Evolutionary conservation across 2,329 filamentous ascomycete species (phyloP).

Genomic region (Colletotrichum zoysiae): DNA sequence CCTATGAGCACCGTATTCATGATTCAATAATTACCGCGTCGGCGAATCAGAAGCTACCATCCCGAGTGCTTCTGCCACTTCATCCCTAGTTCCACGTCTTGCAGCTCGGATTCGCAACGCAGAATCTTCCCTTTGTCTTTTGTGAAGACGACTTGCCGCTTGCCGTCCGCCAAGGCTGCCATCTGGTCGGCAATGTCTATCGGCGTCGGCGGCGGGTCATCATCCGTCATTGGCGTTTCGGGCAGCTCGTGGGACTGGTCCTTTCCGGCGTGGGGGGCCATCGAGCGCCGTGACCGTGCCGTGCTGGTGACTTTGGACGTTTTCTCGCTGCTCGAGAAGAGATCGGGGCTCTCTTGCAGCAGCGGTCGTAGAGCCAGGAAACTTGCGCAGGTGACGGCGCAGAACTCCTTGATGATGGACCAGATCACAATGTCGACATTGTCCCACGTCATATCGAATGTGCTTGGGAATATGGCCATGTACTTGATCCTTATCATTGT

Average conservation of each 20-base stretch:
- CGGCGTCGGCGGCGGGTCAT: slow-evolving; percentile 22
- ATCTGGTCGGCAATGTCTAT: slow-evolving; percentile 38
- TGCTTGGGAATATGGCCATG: slow-evolving; percentile 39
- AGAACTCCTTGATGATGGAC: slow-evolving; percentile 49
- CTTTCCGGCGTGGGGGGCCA: slow-evolving; percentile 8
- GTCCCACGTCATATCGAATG: slow-evolving; percentile 47
- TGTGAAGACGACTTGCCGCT: slow-evolving; percentile 29
- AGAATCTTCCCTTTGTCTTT: neutral
- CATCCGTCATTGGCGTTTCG: neutral
- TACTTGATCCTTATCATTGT: slow-evolving; percentile 43
- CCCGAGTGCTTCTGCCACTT: slow-evolving; percentile 20
- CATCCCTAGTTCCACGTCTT: slow-evolving; percentile 6
- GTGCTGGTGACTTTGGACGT: slow-evolving; percentile 2
- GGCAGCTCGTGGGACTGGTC: slow-evolving; percentile 23
- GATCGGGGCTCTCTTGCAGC: slow-evolving; percentile 41
- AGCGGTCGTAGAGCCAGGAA: slow-evolving; percentile 57
- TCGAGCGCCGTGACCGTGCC: slow-evolving; percentile 23
- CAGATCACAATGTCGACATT: slow-evolving; percentile 50
- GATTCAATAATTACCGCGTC: neutral
- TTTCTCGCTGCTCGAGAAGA: slow-evolving; percentile 38
- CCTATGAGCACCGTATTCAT: neutral
- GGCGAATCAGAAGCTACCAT: slow-evolving; percentile 5
- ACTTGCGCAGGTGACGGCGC: slow-evolving; percentile 58
- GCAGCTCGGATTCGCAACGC: slow-evolving; percentile 19
- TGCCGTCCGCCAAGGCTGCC: slow-evolving; percentile 34